These are phyloP conservation scores for Penicillium frequentans DNA, from an alignment of 2,329 filamentous ascomycete species.

Conservation along the genomic window DNA sequence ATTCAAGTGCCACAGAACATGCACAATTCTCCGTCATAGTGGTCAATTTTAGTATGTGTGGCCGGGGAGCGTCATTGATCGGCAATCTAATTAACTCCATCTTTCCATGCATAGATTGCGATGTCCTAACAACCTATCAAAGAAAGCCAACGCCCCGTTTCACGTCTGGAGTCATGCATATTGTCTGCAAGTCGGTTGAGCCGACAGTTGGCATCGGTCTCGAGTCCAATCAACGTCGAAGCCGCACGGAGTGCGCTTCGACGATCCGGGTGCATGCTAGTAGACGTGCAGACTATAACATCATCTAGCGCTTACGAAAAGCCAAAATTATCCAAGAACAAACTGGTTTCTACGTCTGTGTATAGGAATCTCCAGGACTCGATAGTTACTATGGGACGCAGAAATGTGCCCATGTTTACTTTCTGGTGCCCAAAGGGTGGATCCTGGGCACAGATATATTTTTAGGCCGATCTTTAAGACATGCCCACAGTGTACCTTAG, in stretches of 20 bases:
- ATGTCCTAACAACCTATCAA: slow-evolving; percentile 13
- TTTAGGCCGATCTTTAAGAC: too few relatives aligned
- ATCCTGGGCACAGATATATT: too few relatives aligned
- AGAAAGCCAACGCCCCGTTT: not conserved
- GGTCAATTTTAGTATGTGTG: slow-evolving; percentile 12
- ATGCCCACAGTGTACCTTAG: too few relatives aligned
- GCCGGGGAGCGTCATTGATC: slow-evolving; percentile 1
- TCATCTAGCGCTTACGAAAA: slow-evolving; percentile 2
- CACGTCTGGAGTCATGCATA: slow-evolving; percentile 3
- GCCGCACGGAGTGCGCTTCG: not conserved
- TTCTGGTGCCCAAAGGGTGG: too few relatives aligned
- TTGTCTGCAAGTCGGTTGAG: not conserved
- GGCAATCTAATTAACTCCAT: slow-evolving; percentile 1
- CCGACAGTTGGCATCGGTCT: slow-evolving; percentile 3
- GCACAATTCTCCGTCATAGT: not conserved
- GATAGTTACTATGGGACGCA: too few relatives aligned
- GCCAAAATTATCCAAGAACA: not conserved
- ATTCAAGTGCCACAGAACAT: slow-evolving; percentile 1
- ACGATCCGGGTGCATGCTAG: not conserved
- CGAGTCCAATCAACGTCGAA: not conserved
- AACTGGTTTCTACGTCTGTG: not conserved
- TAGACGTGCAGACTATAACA: not conserved
- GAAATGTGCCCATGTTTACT: too few relatives aligned
- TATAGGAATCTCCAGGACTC: too few relatives aligned
- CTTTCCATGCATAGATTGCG: slow-evolving; percentile 8